Evolutionary conservation across 2,329 filamentous ascomycete genomes (phyloP).

Genomic region (Ceratocystis harringtonii): DNA sequence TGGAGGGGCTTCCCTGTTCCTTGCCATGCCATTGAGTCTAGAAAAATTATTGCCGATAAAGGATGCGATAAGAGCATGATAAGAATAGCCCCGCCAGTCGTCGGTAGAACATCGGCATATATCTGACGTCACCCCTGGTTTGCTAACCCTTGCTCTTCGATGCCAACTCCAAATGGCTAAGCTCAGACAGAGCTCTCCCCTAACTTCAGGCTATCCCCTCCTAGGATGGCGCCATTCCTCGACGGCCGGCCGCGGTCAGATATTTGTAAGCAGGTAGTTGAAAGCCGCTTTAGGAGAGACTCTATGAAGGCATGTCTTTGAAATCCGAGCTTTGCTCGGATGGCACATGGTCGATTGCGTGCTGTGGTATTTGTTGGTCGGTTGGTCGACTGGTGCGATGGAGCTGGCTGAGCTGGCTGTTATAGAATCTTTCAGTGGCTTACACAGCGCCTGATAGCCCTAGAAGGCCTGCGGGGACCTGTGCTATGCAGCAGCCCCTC

Average conservation of each 20-base stretch:
- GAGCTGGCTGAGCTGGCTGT: not conserved
- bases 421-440: too few relatives aligned
- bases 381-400: not conserved
- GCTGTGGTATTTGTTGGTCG: not conserved
- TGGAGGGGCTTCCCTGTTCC: not conserved
- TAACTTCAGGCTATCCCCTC: not conserved
- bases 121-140: not conserved
- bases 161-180: not conserved
- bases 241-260: not conserved
- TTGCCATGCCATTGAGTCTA: not conserved
- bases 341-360: not conserved
- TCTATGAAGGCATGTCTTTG: not conserved
- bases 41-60: slow-evolving; percentile 11
- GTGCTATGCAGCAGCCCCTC: not conserved
- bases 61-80: not conserved
- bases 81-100: not conserved
- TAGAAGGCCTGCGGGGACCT: not conserved
- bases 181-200: not conserved
- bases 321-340: not conserved
- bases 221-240: not conserved
- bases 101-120: not conserved
- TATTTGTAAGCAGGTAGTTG: not conserved
- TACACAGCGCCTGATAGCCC: not conserved
- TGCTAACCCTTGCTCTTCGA: not conserved
- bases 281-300: not conserved